phyloP scores from a whole-genome alignment of 345 rosid species.

The Limnanthes douglasii region DNA sequence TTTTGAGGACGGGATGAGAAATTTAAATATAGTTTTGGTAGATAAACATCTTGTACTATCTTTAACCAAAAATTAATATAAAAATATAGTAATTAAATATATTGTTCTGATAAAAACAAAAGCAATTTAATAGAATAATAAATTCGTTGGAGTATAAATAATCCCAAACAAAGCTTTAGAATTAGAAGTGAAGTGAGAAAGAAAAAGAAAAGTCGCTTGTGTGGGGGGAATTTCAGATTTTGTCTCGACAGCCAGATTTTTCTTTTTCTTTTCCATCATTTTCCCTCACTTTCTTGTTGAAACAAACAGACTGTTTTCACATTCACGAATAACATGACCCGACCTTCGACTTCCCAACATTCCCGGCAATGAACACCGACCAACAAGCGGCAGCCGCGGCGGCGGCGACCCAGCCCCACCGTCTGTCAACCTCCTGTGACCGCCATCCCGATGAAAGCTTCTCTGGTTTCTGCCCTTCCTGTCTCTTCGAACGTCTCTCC shows the following conservation, averaged over 20 bases:
- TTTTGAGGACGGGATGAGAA: no score
- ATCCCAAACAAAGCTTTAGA: no score
- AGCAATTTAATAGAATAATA: no score
- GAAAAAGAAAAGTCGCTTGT: no score
- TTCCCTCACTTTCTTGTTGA: slow-evolving; percentile 7
- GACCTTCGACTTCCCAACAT: slow-evolving; percentile 21
- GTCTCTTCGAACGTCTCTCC: slow-evolving; percentile 98
- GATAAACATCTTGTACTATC: no score
- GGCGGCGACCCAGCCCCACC: slow-evolving; percentile 62
- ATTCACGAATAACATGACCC: slow-evolving; percentile 51
- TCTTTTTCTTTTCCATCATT: slow-evolving; percentile 7
- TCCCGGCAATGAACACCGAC: slow-evolving; percentile 71
- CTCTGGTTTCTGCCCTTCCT: slow-evolving; percentile 91
- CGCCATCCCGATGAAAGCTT: slow-evolving; percentile 85
- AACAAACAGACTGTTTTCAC: no score
- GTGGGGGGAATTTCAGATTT: slow-evolving; percentile 14
- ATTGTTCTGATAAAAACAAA: no score
- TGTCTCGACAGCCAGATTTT: slow-evolving; percentile 12
- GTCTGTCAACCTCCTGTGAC: slow-evolving; percentile 78
- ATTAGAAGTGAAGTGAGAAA: no score
- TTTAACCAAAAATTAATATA: no score
- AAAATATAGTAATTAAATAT: no score
- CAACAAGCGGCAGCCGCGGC: slow-evolving; percentile 21
- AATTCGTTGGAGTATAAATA: no score
- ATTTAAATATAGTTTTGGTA: no score